Evolutionary conservation across 306 rosid species (phyloP), one percentile per base, ranked within the genome.

Genomic region (Gillenia trifoliata): DNA sequence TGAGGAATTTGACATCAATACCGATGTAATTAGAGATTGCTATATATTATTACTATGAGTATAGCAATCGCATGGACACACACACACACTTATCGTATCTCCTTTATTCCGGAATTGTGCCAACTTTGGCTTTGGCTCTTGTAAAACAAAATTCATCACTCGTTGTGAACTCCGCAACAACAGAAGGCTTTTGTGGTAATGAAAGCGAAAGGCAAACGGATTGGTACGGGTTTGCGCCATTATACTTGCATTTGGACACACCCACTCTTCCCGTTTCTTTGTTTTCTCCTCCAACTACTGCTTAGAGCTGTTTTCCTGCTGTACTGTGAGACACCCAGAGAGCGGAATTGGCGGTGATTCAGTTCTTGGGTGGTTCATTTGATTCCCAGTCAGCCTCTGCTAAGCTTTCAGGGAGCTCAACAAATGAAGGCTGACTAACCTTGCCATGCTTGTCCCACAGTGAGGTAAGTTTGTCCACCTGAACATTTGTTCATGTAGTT

Each of bases 111-210:
- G 52, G n/a, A 56, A 34, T 45, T 40, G 29, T 56, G 49, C 22
- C 73, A 40, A 28, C 25, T 2, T 38, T 64, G 49, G 66, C 13
- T 67, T 31, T 28, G 22, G 19, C 55, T 9, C 17, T 47, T 25
- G 40, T 11, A 60, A 33, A 22, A 22, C 29, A 30, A 19, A 30
- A 34, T 3, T 71, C 17, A n/a, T 38, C 69, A 75, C n/a, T 65
- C 34, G 64, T 78, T 78, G 63, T 82, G 80, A 78, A 75, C 55
- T 22, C 84, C 87, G 13, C 87, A 83, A 41, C 87, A 83, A 33
- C 84, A 83, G 61, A 83, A 83, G n/a, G 84, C 87, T n/a, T 28
- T 83, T 61, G 79, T 80, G 82, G 74, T 80, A 83, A 65, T 83
- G 87, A 64, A 72, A 83, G 66, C 84, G 87, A 75, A 83, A 76